Base-by-base conservation (phyloP, 192 early-diverging fungal species). In the Coemansia sp. region DNA sequence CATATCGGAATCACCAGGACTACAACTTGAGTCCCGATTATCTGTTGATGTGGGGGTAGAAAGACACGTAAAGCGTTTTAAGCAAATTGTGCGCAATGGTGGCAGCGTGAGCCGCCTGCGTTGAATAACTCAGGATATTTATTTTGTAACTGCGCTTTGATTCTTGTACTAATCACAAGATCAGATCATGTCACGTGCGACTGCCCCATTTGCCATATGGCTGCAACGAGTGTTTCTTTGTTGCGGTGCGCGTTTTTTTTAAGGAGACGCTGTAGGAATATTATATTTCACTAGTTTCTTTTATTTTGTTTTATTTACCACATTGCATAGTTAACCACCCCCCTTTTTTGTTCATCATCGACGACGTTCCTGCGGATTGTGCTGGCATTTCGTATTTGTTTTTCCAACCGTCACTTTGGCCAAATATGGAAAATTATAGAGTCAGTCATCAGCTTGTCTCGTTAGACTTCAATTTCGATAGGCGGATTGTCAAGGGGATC, bases 401-500 rank as follows among this genome's bases (percentile, higher is more conserved):
- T 48, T 29, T 29, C 29, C 29, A 29, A 29, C 29, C 29, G 29
- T 29, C 29, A 29, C 29, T 29, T 29, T 48, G 45, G 20, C 23
- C 9, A 52, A 14, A 52, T 25, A 78, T 74, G 71, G 29, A 58
- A 19, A 53, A 58, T 14, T 76, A 79, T 58, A 61, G 43, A 0
- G 76, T 83, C 32, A 67, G 65, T 23, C 82, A 83, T 59, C 82
- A 83, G 69, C 63, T 80, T 9, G 82, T 83, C 14, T 73, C 74
- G 46, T 57, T 83, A 53, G 76, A 83, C 43, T 61, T 83, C 48
- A 69, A 73, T 58, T 66, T 83, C 54, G 65, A 66, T 14, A 52
- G 59, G 17, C 73, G 63, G 34, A 29, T 61, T 19, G 58, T 83
- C 19, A 70, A 71, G 35, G 82, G 82, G 6, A 61, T 79, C 54